Evolutionary conservation across 495 filamentous ascomycete species (phyloP), one percentile per base, ranked within the genome.

Genomic region (Tetracladium setigerum): DNA sequence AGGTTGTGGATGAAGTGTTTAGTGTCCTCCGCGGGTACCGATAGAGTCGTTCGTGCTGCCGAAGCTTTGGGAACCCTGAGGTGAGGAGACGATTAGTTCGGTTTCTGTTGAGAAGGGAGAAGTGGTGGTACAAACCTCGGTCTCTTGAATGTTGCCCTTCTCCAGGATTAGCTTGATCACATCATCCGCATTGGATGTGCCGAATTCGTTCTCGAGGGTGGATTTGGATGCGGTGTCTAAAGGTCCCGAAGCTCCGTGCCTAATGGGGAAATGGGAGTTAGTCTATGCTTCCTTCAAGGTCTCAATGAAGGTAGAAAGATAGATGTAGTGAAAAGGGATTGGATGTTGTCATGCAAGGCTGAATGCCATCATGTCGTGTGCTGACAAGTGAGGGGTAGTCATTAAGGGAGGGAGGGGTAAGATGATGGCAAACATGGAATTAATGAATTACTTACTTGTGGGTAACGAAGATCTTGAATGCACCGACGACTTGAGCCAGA

Each of bases 391-490:
- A 12, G 32, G 32, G 8, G 30, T 14, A 16, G 19, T 16, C n/a
- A 30, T 30, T 5, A 33, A 44, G 41, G 6, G 13, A 15, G 24
- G 19, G 40, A 12, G 27, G 30, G 41, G 34, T 38, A 43, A 49
- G 22, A 44, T 44, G 46, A 42, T 31, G 24, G 46, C 51, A 47
- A 50, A 30, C 18, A 33, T 27, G 37, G 52, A 59, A 27, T n/a
- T n/a, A 22, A 37, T 32, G 22, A 32, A 15, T 36, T 45, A 71
- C 86, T 66, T 78, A 97, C 92, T 82, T 87, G 65, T 95, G 86
- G 31, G 89, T 92, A 2, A 84, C 71, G 52, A 96, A 95, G 57
- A 98, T 74, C 76, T 95, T 86, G 74, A 84, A 97, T 10, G 85
- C 77, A 44, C 81, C 86, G 19, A 95, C 73, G n/a, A 98, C 88